Conservation (phyloP, 2,329 filamentous ascomycete genomes). For the Microcyclospora tardicrescens region DNA sequence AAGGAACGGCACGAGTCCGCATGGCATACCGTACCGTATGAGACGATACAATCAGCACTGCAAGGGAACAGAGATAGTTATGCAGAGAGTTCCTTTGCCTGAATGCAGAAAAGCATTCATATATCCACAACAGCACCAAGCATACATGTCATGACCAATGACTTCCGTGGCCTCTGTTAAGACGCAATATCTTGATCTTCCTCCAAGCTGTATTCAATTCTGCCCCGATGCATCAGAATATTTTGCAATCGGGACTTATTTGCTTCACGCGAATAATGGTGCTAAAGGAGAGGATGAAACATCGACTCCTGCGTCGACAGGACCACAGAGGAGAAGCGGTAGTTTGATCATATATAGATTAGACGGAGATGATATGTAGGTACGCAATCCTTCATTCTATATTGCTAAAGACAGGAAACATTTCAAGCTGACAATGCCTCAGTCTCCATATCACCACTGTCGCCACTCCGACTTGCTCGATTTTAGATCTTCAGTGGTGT, state of each 20-base stretch:
- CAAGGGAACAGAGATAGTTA: too few species aligned
- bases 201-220: conserved; percentile 69
- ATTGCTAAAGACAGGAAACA: not conserved
- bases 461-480: conserved; percentile 10
- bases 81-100: too few species aligned
- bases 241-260: conserved; percentile 76
- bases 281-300: not conserved
- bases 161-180: conserved; percentile 29
- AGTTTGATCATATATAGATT: conserved; percentile 57
- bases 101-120: too few species aligned
- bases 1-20: too few species aligned
- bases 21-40: too few species aligned
- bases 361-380: conserved; percentile 44
- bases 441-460: conserved; percentile 10
- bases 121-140: too few species aligned
- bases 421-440: conserved; percentile 13
- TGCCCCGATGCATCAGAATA: conserved; percentile 48
- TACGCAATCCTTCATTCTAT: conserved; percentile 1
- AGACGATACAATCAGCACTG: too few species aligned
- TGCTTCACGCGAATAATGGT: conserved; percentile 42
- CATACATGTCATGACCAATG: conserved; percentile 6
- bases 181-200: conserved; percentile 48
- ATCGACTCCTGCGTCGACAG: conserved; percentile 1
- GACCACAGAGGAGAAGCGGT: conserved; percentile 45
- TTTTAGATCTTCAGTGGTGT: conserved; percentile 72